Evolutionary conservation across 2,329 filamentous ascomycete species (phyloP).

Genomic region (Alternaria panax): DNA sequence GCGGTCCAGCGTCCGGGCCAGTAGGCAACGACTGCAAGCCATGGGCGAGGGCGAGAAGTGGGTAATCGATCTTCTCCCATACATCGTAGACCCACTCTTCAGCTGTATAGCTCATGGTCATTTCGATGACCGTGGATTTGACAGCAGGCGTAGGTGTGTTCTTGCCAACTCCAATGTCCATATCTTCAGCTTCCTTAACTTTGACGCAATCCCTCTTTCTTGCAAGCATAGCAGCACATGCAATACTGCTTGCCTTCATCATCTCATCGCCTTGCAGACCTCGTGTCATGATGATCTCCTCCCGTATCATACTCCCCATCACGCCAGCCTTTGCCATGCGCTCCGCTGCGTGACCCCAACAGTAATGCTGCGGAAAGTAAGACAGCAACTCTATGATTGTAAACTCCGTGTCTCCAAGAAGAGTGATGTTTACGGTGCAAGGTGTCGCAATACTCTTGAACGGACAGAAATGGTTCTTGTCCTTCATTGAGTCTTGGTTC

Average conservation of each 20-base stretch:
- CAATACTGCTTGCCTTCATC: not conserved
- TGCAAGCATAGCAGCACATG: not conserved
- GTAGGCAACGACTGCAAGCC: constrained; percentile 20
- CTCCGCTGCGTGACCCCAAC: constrained; percentile 22
- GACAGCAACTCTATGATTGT: constrained; percentile 24
- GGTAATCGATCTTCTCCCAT: constrained; percentile 25
- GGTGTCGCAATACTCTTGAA: constrained; percentile 28
- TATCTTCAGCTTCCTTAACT: not conserved
- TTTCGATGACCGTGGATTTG: not conserved
- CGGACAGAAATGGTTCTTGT: constrained; percentile 12
- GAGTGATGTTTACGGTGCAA: constrained; percentile 17
- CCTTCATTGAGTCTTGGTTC: constrained; percentile 14
- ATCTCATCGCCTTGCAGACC: constrained; percentile 3
- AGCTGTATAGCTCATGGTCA: constrained; percentile 16
- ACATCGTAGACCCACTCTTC: constrained; percentile 17
- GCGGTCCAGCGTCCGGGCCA: constrained; percentile 25
- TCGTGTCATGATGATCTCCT: constrained; percentile 6
- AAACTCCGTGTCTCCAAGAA: constrained; percentile 22
- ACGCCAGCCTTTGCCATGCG: constrained; percentile 2
- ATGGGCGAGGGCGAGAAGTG: constrained; percentile 24
- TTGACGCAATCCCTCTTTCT: not conserved
- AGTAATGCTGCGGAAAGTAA: constrained; percentile 26
- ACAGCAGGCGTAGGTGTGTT: not conserved
- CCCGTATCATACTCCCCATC: not conserved
- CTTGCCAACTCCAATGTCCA: not conserved